Conservation (phyloP, 306 rosid species). For the Mimosa bimucronata region DNA sequence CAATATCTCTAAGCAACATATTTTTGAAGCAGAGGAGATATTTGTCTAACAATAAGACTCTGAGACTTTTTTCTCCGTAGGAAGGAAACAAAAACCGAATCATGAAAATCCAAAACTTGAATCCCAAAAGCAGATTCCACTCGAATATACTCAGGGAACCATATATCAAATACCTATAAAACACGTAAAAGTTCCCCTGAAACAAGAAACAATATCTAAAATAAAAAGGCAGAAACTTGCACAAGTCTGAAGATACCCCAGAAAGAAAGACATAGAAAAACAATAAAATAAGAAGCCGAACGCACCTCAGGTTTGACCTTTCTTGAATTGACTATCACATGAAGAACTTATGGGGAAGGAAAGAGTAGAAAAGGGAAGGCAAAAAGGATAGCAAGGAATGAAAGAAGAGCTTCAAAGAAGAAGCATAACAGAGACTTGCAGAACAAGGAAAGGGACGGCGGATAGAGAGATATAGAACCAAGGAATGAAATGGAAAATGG, state of each 20-base stretch:
- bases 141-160: background rate
- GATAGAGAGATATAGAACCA: background rate
- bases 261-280: background rate
- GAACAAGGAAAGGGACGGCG: slow-evolving; percentile 7
- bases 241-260: background rate
- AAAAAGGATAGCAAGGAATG: background rate
- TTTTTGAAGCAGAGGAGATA: slow-evolving; percentile 18
- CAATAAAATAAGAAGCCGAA: background rate
- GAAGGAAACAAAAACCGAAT: background rate
- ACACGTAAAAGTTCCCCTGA: background rate
- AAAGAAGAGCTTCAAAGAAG: background rate
- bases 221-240: background rate
- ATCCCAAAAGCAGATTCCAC: slow-evolving; percentile 11
- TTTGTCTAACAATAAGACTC: background rate
- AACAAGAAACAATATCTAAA: background rate
- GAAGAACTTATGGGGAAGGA: background rate
- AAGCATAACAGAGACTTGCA: background rate
- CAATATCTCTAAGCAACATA: background rate
- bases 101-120: background rate
- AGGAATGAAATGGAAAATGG: background rate
- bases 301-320: slow-evolving; percentile 28
- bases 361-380: background rate
- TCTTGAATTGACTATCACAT: background rate
- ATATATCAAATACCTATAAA: background rate
- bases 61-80: background rate